phyloP scores from a whole-genome alignment of 106 monocot genomes.

The Allium sativum region DNA sequence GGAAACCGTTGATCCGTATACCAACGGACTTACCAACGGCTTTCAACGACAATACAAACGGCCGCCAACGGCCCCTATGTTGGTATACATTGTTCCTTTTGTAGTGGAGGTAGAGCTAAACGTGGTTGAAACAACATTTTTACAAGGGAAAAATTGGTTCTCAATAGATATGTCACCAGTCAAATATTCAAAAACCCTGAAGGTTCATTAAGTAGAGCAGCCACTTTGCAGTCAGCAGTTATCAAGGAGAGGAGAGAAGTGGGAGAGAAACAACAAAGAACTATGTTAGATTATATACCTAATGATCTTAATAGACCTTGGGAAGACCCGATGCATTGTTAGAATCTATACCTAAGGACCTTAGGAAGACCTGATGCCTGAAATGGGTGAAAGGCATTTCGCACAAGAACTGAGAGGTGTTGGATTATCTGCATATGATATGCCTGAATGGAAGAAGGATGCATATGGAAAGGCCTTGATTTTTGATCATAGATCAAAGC shows the following conservation, averaged over 20 bases:
- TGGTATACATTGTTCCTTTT: no score
- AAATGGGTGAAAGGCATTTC: conserved; percentile 88
- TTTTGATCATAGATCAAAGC: conserved; percentile 85
- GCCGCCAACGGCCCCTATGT: no score
- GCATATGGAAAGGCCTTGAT: conserved; percentile 93
- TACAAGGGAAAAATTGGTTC: conserved; percentile 86
- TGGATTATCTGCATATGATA: conserved; percentile 90
- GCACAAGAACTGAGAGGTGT: conserved; percentile 94
- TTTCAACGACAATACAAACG: no score
- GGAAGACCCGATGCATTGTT: conserved; percentile 98
- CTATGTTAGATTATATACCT: conserved; percentile 93
- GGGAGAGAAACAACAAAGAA: conserved; percentile 84
- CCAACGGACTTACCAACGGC: no score
- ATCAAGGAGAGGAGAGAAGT: conserved; percentile 96
- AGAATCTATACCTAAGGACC: no score
- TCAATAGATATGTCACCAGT: conserved; percentile 96
- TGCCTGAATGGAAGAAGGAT: conserved; percentile 99
- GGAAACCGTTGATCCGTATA: no score
- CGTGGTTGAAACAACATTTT: conserved; percentile 88
- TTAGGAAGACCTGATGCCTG: no score
- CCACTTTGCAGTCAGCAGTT: conserved; percentile 84
- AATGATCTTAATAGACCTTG: conserved; percentile 96
- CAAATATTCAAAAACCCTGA: conserved; percentile 98
- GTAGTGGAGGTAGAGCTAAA: conserved; percentile 89
- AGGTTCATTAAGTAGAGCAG: conserved; percentile 84